Evolutionary conservation across 2,329 filamentous ascomycete species (phyloP).

Genomic region (Diatrype stigma): DNA sequence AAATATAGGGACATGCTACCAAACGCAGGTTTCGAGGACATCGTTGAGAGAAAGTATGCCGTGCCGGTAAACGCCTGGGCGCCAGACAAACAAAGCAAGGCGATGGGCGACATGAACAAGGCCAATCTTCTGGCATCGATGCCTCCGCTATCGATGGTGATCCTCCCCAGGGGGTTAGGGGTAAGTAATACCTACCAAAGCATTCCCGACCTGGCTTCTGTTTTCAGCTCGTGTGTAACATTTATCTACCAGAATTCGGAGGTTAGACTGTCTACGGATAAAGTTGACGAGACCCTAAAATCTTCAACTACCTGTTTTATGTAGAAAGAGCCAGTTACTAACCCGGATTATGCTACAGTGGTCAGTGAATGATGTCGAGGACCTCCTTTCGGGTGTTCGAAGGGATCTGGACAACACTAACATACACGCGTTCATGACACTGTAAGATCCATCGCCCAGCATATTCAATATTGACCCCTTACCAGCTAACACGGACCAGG

Average conservation of each 20-base stretch:
- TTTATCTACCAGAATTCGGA: too few species aligned
- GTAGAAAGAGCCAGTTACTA: background rate
- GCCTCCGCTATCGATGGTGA: background rate
- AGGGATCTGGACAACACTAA: constrained; percentile 22
- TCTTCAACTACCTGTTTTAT: too few species aligned
- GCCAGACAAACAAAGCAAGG: background rate
- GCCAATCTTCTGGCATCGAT: background rate
- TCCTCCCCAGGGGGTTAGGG: constrained; percentile 7
- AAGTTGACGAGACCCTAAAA: too few species aligned
- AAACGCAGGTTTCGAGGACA: background rate
- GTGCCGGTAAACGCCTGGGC: background rate
- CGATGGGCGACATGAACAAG: background rate
- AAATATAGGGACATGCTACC: background rate
- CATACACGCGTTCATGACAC: constrained; percentile 25
- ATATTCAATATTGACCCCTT: background rate
- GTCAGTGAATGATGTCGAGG: constrained; percentile 19
- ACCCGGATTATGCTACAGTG: constrained; percentile 9
- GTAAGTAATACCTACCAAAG: background rate
- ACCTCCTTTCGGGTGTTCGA: constrained; percentile 16
- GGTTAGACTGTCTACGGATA: too few species aligned
- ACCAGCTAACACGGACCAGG: constrained; percentile 11
- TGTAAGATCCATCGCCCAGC: constrained; percentile 16
- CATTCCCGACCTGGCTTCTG: too few species aligned
- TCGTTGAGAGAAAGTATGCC: background rate
- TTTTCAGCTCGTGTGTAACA: too few species aligned